Conservation (phyloP, 2,329 filamentous ascomycete genomes). For the Ophiostoma tasmaniense region DNA sequence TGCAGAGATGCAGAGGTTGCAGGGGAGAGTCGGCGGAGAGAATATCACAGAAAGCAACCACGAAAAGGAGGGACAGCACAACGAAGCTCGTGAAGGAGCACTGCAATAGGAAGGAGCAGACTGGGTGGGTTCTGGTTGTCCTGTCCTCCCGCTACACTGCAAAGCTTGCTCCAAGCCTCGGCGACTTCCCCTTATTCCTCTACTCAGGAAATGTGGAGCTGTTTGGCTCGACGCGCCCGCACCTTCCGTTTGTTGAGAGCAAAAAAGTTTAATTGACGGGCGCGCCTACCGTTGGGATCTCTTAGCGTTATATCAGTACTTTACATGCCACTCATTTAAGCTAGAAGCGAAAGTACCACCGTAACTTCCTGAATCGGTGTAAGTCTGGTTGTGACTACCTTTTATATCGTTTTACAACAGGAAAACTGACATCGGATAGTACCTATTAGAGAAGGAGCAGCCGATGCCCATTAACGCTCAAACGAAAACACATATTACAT, state of each 20-base stretch:
- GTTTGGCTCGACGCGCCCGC: conserved; percentile 9
- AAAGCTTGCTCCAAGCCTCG: not conserved
- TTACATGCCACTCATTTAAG: not conserved
- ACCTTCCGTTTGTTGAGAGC: conserved; percentile 10
- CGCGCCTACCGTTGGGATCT: conserved; percentile 5
- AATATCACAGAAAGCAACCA: not conserved
- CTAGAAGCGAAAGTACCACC: not conserved
- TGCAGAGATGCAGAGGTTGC: not conserved
- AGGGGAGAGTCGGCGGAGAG: not conserved
- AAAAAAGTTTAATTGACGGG: conserved; percentile 9
- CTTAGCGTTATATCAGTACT: conserved; percentile 4
- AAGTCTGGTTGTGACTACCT: not conserved
- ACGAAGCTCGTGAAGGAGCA: not conserved
- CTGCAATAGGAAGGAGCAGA: not conserved
- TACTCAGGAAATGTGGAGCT: not conserved
- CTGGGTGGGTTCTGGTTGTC: not conserved
- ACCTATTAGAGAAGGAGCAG: not conserved
- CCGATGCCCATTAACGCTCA: too few species aligned
- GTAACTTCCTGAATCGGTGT: conserved; percentile 12
- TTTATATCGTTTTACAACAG: not conserved
- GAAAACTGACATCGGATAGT: not conserved
- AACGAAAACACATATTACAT: not conserved
- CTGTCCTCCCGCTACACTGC: not conserved
- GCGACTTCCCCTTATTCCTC: not conserved
- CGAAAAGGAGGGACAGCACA: conserved; percentile 1